Percentiles rank a stretch among this genome's conserved stretches.
Conservation (phyloP, 306 rosid species). For the Quercus mongolica region DNA sequence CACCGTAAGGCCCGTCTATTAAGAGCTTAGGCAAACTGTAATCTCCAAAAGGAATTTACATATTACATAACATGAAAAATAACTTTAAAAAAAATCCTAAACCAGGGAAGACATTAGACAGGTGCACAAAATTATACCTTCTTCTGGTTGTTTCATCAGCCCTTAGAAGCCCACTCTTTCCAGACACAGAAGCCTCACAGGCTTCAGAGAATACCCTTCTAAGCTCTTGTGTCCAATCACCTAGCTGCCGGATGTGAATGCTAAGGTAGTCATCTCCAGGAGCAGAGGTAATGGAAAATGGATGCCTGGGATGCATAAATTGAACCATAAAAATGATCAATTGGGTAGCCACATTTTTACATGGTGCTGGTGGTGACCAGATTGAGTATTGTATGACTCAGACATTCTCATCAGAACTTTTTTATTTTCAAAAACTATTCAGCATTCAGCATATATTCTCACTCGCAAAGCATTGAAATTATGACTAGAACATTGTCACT, state of each 20-base stretch:
- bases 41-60: conserved; percentile 8
- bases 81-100: neutral
- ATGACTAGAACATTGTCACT: neutral
- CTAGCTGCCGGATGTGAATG: conserved; percentile 97
- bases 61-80: neutral
- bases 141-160: conserved; percentile 96
- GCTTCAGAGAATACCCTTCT: conserved; percentile 89
- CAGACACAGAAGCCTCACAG: conserved; percentile 88
- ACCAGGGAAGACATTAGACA: conserved; percentile 11
- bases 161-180: conserved; percentile 95
- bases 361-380: neutral
- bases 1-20: conserved; percentile 98
- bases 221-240: conserved; percentile 99
- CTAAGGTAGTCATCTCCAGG: conserved; percentile 99
- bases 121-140: conserved; percentile 41
- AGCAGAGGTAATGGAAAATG: conserved; percentile 97
- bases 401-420: neutral
- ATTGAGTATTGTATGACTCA: neutral
- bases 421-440: neutral
- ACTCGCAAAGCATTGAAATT: neutral
- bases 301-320: conserved; percentile 70
- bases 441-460: neutral
- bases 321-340: neutral
- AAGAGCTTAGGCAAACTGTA: conserved; percentile 87
- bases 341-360: neutral